These are phyloP conservation scores for Coemansia asiatica DNA, from an alignment of 192 early-diverging fungal species.

Conservation along the genomic window DNA sequence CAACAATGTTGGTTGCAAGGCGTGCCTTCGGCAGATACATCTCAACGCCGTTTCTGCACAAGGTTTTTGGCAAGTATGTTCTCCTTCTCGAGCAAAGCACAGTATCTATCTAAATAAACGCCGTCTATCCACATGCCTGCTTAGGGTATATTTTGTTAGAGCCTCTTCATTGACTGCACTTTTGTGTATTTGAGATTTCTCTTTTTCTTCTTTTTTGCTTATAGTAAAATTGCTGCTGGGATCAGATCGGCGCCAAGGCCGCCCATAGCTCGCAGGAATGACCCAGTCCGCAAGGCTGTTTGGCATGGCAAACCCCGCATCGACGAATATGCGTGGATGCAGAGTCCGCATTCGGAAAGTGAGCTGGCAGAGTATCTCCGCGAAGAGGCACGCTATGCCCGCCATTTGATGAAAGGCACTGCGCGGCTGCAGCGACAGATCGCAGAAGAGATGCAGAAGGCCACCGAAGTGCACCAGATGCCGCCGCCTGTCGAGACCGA, in stretches of 20 bases:
- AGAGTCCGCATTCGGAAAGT: slow-evolving; percentile 14
- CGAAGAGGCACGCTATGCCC: slow-evolving; percentile 36
- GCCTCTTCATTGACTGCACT: neutral
- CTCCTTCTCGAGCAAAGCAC: no score
- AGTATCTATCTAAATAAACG: no score
- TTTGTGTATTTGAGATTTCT: neutral
- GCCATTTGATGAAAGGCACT: slow-evolving; percentile 14
- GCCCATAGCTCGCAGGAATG: slow-evolving; percentile 14
- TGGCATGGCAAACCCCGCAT: slow-evolving; percentile 34
- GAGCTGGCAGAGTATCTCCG: slow-evolving; percentile 30
- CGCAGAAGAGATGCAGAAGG: slow-evolving; percentile 33
- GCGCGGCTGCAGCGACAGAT: slow-evolving; percentile 25
- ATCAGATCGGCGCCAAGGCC: slow-evolving; percentile 8
- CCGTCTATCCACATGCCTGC: neutral
- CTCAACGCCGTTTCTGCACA: neutral
- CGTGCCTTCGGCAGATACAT: neutral
- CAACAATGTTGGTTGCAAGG: neutral
- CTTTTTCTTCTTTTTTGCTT: neutral
- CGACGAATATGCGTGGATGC: slow-evolving; percentile 53
- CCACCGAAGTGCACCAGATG: slow-evolving; percentile 34
- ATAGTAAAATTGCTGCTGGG: neutral
- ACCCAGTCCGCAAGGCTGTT: neutral
- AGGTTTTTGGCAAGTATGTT: neutral
- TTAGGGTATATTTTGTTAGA: neutral
- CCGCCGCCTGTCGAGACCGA: slow-evolving; percentile 47